Base-by-base conservation (phyloP, 1,284 basidiomycete genomes). In the Moesziomyces sp. region DNA sequence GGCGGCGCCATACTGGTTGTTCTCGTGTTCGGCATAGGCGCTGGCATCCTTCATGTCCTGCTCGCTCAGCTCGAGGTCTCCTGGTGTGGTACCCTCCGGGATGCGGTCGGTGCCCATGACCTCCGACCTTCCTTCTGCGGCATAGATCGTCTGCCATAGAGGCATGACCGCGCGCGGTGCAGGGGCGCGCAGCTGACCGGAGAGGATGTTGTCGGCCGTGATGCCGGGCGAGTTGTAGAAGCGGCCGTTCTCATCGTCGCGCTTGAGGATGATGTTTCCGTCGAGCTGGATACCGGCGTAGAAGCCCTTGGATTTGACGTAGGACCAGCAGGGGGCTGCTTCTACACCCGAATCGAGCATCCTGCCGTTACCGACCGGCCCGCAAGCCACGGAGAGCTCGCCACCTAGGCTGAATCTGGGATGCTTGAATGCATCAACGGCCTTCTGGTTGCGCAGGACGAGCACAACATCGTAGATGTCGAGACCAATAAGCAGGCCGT, bases 401-500 rank as follows among this genome's bases (percentile, higher is more conserved):
- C 69, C 81, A 4, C 84, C 85, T 1, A 85, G 61, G 43, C 77
- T 78, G 53, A 84, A 40, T 59, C 81, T 83, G 40, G 78, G 78
- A 43, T 61, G 54, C 46, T 74, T 76, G 66, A 83, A 82, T 0
- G 74, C 79, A 19, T 82, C 65, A 11, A 83, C 69, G 0, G 84
- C 80, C 35, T 75, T 60, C 43, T 80, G 70, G 35, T 65, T 82
- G 4, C 84, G 77, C 6, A 85, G 73, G 1, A 85, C 74, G 2
- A 85, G 74, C 1, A 85, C 83, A 13, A 84, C 83, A 46, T 85
- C 85, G 65, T 85, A 85, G 24, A 85, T 77, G 46, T 85, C 84
- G 14, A 81, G 73, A 0, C 84, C 85, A 35, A 81, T 76, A 13
- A 83, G 63, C 44, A 85, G 75, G 0, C 79, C 83, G 42, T 73